phyloP scores from a whole-genome alignment of 2,329 filamentous ascomycete species.

The Calonectria crousiana region DNA sequence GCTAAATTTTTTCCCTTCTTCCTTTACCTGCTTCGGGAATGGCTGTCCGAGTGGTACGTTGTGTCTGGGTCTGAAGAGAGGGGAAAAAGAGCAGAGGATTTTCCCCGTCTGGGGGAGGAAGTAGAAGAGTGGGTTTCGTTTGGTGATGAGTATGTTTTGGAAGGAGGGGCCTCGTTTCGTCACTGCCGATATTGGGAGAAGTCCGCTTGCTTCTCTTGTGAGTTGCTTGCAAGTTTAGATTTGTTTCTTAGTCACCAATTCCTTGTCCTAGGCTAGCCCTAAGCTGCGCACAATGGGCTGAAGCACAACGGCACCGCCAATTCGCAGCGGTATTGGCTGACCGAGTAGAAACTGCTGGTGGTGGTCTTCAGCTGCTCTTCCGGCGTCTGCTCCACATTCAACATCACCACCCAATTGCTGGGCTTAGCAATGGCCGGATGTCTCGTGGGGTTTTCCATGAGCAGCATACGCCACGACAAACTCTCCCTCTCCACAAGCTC shows the following conservation, averaged over 20 bases:
- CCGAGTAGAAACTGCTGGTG: background rate
- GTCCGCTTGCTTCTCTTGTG: background rate
- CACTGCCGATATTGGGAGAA: background rate
- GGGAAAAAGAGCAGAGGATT: background rate
- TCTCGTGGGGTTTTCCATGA: slow-evolving; percentile 4
- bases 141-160: background rate
- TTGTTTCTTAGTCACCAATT: background rate
- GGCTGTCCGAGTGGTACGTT: background rate
- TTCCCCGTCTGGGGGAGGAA: background rate
- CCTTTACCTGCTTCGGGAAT: background rate
- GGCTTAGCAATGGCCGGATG: slow-evolving; percentile 7
- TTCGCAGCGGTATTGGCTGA: background rate
- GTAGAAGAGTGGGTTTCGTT: background rate
- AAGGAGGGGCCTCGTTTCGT: background rate
- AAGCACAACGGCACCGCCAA: background rate
- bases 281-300: background rate
- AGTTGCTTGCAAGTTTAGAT: background rate
- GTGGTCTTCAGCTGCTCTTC: background rate
- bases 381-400: background rate
- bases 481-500: slow-evolving; percentile 19
- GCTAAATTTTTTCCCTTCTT: background rate
- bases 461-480: slow-evolving; percentile 18
- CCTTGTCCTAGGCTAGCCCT: background rate
- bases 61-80: background rate
- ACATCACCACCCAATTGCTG: slow-evolving; percentile 6